phyloP scores from a whole-genome alignment of 1,284 basidiomycete genomes.

The Phaffia rhodozyma region DNA sequence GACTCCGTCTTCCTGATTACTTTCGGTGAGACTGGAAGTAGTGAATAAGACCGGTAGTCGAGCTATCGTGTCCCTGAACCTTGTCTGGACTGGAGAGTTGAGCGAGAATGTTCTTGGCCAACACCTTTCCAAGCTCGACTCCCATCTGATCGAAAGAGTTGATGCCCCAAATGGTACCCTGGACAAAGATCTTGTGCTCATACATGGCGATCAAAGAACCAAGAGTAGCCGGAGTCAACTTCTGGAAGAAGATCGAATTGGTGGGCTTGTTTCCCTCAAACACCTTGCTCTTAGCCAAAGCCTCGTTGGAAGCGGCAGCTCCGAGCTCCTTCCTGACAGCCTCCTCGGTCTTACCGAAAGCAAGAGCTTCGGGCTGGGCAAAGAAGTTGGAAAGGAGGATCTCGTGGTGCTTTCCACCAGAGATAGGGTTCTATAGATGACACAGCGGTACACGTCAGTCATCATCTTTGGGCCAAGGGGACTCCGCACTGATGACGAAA shows the following conservation, averaged over 20 bases:
- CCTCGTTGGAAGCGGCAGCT: slow-evolving; percentile 56
- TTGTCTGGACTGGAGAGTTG: slow-evolving; percentile 72
- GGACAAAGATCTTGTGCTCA: slow-evolving; percentile 98
- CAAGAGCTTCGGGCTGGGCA: slow-evolving; percentile 90
- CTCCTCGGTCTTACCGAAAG: slow-evolving; percentile 92
- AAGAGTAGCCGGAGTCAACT: slow-evolving; percentile 78
- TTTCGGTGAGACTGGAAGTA: slow-evolving; percentile 75
- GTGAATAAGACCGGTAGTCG: slow-evolving; percentile 88
- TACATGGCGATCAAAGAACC: slow-evolving; percentile 84
- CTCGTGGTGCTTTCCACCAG: slow-evolving; percentile 82
- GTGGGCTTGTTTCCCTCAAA: slow-evolving; percentile 96
- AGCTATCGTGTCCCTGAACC: slow-evolving; percentile 82
- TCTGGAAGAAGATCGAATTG: slow-evolving; percentile 90
- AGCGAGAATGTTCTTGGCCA: slow-evolving; percentile 87
- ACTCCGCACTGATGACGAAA: background rate
- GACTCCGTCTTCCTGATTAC: slow-evolving; percentile 17
- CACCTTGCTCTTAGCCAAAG: slow-evolving; percentile 90
- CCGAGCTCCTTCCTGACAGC: slow-evolving; percentile 71
- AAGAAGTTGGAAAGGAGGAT: slow-evolving; percentile 98
- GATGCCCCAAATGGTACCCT: slow-evolving; percentile 95
- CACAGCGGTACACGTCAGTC: background rate
- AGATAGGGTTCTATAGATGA: slow-evolving; percentile 64
- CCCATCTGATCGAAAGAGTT: slow-evolving; percentile 97
- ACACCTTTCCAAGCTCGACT: slow-evolving; percentile 89
- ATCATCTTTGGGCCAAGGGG: background rate